Conservation (phyloP, 139 green algal species). For the Coelastrella sp. region DNA sequence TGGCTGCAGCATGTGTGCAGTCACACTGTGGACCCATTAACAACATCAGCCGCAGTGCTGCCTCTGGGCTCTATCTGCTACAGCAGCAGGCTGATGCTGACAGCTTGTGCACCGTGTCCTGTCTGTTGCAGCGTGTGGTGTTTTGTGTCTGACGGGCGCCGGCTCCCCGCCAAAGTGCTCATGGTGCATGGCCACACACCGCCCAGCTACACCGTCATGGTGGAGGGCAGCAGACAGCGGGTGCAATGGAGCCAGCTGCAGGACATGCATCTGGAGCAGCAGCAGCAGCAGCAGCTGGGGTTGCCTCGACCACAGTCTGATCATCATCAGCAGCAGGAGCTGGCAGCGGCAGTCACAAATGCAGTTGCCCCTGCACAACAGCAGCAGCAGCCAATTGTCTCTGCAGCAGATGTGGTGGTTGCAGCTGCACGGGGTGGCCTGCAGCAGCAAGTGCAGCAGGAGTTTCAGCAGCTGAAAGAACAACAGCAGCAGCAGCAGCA, state of each 20-base stretch:
- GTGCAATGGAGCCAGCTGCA: constrained; percentile 42
- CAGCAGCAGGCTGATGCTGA: constrained; percentile 11
- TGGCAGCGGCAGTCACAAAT: not conserved
- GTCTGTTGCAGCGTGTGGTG: constrained; percentile 52
- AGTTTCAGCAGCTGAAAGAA: constrained; percentile 16
- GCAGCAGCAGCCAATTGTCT: not conserved
- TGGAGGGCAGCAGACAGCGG: constrained; percentile 38
- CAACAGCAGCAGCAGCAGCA: constrained; percentile 19
- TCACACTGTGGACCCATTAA: not conserved
- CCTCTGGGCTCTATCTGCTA: constrained; percentile 38
- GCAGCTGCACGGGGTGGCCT: not conserved
- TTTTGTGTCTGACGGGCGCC: constrained; percentile 40
- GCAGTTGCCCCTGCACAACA: not conserved
- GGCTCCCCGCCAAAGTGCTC: constrained; percentile 49
- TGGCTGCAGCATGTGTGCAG: not conserved
- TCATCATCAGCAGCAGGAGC: not conserved
- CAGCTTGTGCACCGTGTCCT: not conserved
- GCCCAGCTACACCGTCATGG: constrained; percentile 42
- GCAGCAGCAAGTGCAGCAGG: constrained; percentile 27
- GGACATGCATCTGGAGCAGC: constrained; percentile 25
- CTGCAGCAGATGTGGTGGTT: not conserved
- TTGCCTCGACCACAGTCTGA: not conserved
- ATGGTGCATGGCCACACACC: constrained; percentile 22
- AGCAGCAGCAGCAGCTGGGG: not conserved
- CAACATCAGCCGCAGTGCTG: constrained; percentile 29